phyloP scores from a whole-genome alignment of 768 basidiomycete species.

The Hirschioporus abietinus region DNA sequence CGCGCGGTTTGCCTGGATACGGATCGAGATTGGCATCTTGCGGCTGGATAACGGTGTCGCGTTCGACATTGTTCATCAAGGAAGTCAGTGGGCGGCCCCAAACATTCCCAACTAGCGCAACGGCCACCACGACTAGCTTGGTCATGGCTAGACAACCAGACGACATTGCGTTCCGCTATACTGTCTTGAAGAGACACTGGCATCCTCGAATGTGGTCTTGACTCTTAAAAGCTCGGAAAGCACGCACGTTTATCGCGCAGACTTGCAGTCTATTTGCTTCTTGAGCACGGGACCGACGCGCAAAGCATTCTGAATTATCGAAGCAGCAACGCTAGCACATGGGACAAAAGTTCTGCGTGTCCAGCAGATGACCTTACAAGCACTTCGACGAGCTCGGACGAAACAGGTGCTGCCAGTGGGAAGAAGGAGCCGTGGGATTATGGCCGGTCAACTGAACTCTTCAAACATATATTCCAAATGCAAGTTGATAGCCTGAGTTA shows the following conservation, averaged over 20 bases:
- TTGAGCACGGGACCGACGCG: background rate
- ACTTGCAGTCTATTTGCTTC: background rate
- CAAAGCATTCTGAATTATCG: background rate
- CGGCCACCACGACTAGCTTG: background rate
- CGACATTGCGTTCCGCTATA: background rate
- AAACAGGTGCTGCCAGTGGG: no score
- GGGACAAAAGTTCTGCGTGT: background rate
- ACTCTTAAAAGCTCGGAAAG: background rate
- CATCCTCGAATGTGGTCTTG: background rate
- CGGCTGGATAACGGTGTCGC: background rate
- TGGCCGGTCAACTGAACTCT: no score
- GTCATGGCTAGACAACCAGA: background rate
- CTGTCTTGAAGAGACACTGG: background rate
- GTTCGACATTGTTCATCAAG: background rate
- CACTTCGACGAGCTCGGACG: no score
- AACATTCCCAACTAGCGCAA: background rate
- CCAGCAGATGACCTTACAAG: background rate
- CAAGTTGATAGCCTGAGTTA: no score
- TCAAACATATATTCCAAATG: no score
- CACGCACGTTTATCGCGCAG: background rate
- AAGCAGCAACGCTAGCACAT: background rate
- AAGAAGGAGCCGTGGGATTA: no score
- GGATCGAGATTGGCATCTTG: conserved; percentile 26
- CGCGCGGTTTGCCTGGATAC: conserved; percentile 40
- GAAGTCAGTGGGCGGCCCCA: background rate